Base-by-base conservation (phyloP, 495 filamentous ascomycete genomes). In the Aspergillus saccharolyticus region DNA sequence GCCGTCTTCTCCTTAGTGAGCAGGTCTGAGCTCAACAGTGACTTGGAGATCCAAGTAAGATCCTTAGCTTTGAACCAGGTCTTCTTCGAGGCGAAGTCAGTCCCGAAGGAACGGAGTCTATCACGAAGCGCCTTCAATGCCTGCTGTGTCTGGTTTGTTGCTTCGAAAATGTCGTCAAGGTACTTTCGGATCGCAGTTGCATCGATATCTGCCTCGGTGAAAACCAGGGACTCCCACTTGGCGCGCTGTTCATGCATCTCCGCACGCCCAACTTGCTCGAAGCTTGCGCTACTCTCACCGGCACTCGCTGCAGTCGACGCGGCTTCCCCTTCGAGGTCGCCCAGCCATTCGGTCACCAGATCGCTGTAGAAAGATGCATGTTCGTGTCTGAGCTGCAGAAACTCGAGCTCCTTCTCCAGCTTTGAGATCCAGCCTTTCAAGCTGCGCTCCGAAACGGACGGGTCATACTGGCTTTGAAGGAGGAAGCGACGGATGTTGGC, bases 331-430 rank as follows among this genome's bases (percentile, higher is more conserved):
- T 76, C 67, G 25, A 76, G 55, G 15, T 70, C 45, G 1, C 60
- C 66, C 20, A 88, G 66, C 84, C 85, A 88, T 61, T 89, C 83
- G 0, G 78, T 86, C 15, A 88, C 80, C 43, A 88, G 63, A 47
- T 78, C 70, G 48, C 78, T 83, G 61, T 86, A 88, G 18, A 88
- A 75, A 16, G 76, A 70, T 0, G 83, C 83, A 66, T 87, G 85
- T 47, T 85, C 71, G 52, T 82, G 81, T 50, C 80, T 83, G 30
- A 78, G 61, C 25, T 82, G 78, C 58, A 86, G 75, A 17, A 72
- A 66, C 16, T 72, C 68, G 6, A 83, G 66, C 30, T 78, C 74
- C n/a, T 73, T 70, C 55, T 80, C 70, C 18, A 87, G 66, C 14
- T 71, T 72, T 5, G 67, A 45, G 46, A 83, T 71, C 76, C 78